Percentiles rank a stretch among this genome's conserved stretches.
Evolutionary conservation across 2,329 filamentous ascomycete genomes (phyloP).

Genomic region (Venturia nashicola): DNA sequence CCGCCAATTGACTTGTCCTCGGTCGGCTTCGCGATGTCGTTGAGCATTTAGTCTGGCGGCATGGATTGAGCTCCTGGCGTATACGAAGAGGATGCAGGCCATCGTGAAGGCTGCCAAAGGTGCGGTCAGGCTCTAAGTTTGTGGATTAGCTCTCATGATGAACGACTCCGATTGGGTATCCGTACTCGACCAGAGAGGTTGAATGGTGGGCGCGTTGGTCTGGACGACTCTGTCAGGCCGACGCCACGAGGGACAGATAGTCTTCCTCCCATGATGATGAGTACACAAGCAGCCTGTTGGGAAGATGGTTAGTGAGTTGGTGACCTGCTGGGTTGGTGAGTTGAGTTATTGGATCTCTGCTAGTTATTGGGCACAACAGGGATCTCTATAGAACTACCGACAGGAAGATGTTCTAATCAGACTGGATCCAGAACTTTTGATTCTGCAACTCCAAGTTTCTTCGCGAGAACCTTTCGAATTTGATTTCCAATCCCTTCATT

Average conservation of each 20-base stretch:
- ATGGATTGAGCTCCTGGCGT: slow-evolving; percentile 52
- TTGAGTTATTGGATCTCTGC: too few relatives aligned
- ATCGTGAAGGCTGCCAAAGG: slow-evolving; percentile 52
- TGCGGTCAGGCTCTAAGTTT: slow-evolving; percentile 38
- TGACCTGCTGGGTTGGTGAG: too few relatives aligned
- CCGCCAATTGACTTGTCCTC: slow-evolving; percentile 41
- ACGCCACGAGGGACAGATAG: slow-evolving; percentile 6
- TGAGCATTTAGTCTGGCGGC: slow-evolving; percentile 55
- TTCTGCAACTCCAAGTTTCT: background rate
- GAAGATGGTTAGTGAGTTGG: too few relatives aligned
- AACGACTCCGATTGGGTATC: slow-evolving; percentile 6
- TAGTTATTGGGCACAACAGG: background rate
- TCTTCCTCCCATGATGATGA: slow-evolving; percentile 7
- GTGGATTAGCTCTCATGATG: background rate
- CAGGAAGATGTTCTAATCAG: background rate
- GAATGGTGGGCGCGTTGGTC: slow-evolving; percentile 3
- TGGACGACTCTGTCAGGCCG: slow-evolving; percentile 6
- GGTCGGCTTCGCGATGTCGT: slow-evolving; percentile 44
- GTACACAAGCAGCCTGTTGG: background rate
- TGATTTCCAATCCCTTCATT: background rate
- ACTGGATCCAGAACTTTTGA: background rate
- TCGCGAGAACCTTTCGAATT: background rate
- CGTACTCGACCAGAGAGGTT: slow-evolving; percentile 8
- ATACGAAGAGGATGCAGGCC: slow-evolving; percentile 47
- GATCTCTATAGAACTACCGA: background rate